Base-by-base conservation (phyloP, 768 basidiomycete species). In the Leccinum sublutescens region DNA sequence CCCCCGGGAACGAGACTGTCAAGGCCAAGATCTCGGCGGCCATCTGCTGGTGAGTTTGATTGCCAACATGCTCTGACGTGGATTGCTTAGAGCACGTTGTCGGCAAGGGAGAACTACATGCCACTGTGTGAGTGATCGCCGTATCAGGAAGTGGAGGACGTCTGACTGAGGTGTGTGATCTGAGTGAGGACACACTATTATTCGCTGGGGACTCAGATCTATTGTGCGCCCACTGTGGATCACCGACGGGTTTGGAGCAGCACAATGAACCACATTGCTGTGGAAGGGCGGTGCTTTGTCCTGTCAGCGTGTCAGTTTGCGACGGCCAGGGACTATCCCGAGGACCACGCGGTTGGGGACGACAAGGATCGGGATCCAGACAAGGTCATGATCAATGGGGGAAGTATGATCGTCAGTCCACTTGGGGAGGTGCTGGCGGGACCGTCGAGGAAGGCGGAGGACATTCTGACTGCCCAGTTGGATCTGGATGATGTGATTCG, bases 71-170 rank as follows among this genome's bases (percentile, higher is more conserved):
- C 33, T 19, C 38, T 36, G 5, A 31, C 33, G 47, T 54, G 0
- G 12, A n/a, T 57, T 55, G 3, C 53, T 19, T 9, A 17, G 17
- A 45, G 19, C 23, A 40, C 29, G 7, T 34, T 11, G 31, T 48
- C n/a, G n/a, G 11, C 54, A 53, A 87, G 86, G 86, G 87, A 88
- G 61, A 87, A 87, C 65, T 86, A 85, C 60, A 86, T 87, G 85
- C 86, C 86, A 19, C 66, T 86, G 56, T 66, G 83, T 85, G 58
- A 50, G 82, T 73, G 45, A 48, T 33, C 1, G 51, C n/a, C n/a
- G 7, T n/a, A 27, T 40, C 19, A 33, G 34, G 15, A 2, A 4
- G 31, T 10, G 29, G n/a, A 25, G 27, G 19, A 25, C 5, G 4
- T 45, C 50, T 58, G 55, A 63, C 54, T 29, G 53, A 56, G 27